Evolutionary conservation across 2,329 filamentous ascomycete genomes (phyloP).

Genomic region (Elsinoe batatas): DNA sequence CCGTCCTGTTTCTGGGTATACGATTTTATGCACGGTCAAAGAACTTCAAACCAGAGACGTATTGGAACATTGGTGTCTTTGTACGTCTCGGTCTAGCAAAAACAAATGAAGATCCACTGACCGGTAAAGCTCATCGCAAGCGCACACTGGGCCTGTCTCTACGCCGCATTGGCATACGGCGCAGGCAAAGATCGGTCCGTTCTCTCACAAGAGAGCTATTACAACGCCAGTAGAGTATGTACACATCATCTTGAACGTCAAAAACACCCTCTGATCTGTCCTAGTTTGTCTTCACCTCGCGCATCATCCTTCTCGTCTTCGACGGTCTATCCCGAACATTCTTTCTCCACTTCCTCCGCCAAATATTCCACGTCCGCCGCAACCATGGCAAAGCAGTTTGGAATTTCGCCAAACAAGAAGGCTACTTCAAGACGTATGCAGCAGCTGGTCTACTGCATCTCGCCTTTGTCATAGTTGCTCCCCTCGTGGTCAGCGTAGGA

Average conservation of each 20-base stretch:
- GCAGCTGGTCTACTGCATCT: slow-evolving; percentile 1
- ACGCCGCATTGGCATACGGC: slow-evolving; percentile 7
- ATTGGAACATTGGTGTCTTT: slow-evolving; percentile 8
- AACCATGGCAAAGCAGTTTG: background rate
- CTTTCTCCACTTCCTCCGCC: slow-evolving; percentile 7
- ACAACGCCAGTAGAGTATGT: background rate
- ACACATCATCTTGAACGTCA: background rate
- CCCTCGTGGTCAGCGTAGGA: background rate
- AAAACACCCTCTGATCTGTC: background rate
- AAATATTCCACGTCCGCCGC: slow-evolving; percentile 7
- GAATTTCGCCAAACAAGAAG: slow-evolving; percentile 1
- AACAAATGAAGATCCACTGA: background rate
- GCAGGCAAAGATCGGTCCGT: slow-evolving; percentile 10
- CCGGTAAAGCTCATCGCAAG: background rate
- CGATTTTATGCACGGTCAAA: slow-evolving; percentile 8
- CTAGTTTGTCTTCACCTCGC: background rate
- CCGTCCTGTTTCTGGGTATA: slow-evolving; percentile 4
- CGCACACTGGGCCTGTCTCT: slow-evolving; percentile 7
- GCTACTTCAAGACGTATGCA: slow-evolving; percentile 6
- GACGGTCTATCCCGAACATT: slow-evolving; percentile 5
- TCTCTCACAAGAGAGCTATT: background rate
- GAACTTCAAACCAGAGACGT: slow-evolving; percentile 10
- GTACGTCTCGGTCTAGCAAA: background rate
- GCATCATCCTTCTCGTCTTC: slow-evolving; percentile 1
- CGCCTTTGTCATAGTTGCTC: background rate